These are phyloP conservation scores for Myxozyma kluyveri DNA, from an alignment of 805 yeast genomes.

Conservation along the genomic window DNA sequence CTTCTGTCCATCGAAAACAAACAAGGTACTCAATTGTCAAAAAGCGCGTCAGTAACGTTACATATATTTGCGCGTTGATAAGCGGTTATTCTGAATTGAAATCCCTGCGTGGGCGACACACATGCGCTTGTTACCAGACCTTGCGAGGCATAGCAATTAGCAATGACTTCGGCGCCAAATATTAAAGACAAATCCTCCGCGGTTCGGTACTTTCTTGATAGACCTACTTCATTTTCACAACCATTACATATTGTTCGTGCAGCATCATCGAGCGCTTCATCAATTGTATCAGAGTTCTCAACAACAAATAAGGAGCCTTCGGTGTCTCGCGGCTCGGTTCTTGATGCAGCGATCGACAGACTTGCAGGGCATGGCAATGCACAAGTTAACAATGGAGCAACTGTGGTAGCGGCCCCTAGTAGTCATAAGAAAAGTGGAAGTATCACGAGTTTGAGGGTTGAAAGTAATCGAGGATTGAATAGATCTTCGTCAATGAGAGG, in stretches of 20 bases:
- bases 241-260: constrained; percentile 12
- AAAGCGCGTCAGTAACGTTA: too few relatives aligned
- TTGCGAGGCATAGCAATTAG: too few relatives aligned
- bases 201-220: constrained; percentile 24
- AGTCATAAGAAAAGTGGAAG: neutral
- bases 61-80: too few relatives aligned
- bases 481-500: constrained; percentile 29
- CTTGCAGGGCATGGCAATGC: too few relatives aligned
- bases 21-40: too few relatives aligned
- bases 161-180: constrained; percentile 21
- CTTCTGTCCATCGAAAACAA: too few relatives aligned
- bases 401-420: neutral
- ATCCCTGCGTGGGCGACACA: too few relatives aligned
- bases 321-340: too few relatives aligned
- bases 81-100: too few relatives aligned
- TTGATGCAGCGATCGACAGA: too few relatives aligned
- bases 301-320: neutral
- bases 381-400: neutral
- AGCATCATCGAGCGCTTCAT: neutral
- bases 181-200: constrained; percentile 26
- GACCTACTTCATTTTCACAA: constrained; percentile 9
- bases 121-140: too few relatives aligned
- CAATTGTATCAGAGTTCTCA: neutral
- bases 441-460: neutral
- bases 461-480: constrained; percentile 10